phyloP scores from a whole-genome alignment of 805 yeast species.

The Wickerhamomyces mucosus region DNA sequence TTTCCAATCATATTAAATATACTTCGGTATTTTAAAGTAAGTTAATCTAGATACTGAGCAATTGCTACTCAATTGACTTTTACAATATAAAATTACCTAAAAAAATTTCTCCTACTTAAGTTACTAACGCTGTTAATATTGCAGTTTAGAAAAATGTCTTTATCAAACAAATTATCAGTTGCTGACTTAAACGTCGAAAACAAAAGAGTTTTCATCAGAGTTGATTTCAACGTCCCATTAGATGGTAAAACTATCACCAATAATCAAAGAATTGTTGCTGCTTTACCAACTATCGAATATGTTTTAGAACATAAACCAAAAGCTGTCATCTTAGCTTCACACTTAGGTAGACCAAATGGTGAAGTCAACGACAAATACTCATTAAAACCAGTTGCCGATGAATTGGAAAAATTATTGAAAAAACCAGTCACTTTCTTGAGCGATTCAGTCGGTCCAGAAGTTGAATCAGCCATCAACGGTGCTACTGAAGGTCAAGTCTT shows the following conservation, averaged over 20 bases:
- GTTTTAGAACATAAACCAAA: constrained; percentile 88
- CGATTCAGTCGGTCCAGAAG: constrained; percentile 92
- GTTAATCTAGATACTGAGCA: no score
- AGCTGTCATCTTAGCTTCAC: constrained; percentile 89
- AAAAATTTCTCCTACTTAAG: no score
- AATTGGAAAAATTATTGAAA: constrained; percentile 70
- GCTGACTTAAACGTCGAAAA: constrained; percentile 78
- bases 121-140: no score
- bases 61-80: no score
- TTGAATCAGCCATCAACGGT: constrained; percentile 65
- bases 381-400: constrained; percentile 86
- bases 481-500: constrained; percentile 77
- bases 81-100: no score
- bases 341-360: constrained; percentile 99
- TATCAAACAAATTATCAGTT: constrained; percentile 88
- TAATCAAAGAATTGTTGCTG: constrained; percentile 99
- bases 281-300: constrained; percentile 95
- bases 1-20: no score
- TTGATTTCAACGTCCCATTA: constrained; percentile 90
- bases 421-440: constrained; percentile 69
- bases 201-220: constrained; percentile 98
- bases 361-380: constrained; percentile 80
- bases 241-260: constrained; percentile 97
- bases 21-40: no score
- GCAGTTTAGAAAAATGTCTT: constrained; percentile 52